These are phyloP conservation scores for Xylariaceae sp. DNA, from an alignment of 2,329 filamentous ascomycete genomes.

Conservation along the genomic window DNA sequence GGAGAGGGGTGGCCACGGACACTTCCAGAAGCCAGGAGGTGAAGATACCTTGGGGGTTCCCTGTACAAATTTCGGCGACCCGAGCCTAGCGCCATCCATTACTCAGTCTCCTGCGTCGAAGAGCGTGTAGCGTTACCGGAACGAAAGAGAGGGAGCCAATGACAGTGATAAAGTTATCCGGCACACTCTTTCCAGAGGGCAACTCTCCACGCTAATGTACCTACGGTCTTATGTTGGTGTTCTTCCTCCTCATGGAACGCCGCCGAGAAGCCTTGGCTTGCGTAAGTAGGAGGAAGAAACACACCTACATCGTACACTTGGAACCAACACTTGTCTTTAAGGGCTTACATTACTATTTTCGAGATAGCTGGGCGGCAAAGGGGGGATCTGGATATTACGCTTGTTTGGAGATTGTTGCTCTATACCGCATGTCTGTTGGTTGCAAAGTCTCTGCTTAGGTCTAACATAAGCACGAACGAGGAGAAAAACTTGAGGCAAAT, in stretches of 20 bases:
- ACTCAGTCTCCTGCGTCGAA: conserved; percentile 8
- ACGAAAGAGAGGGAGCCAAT: neutral
- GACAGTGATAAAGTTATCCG: neutral
- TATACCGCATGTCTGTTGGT: too few species aligned
- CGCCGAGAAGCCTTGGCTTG: neutral
- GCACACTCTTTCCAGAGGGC: neutral
- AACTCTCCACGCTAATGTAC: neutral
- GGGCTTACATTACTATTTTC: too few species aligned
- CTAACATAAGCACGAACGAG: too few species aligned
- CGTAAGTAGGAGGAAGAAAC: neutral
- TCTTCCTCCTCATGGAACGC: neutral
- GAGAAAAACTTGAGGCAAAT: too few species aligned
- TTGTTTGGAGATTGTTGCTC: too few species aligned
- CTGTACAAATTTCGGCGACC: conserved; percentile 8
- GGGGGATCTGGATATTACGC: too few species aligned
- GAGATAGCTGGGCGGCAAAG: too few species aligned
- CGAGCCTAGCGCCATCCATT: conserved; percentile 13
- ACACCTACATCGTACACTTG: too few species aligned
- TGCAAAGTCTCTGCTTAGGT: too few species aligned
- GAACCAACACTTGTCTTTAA: too few species aligned
- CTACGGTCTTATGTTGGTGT: neutral
- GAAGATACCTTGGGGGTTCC: neutral
- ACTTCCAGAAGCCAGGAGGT: neutral
- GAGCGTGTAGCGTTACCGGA: neutral
- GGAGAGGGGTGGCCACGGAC: neutral